Base-by-base conservation (phyloP, 2,329 filamentous ascomycete species). In the Ceratocystis cacaofunesta region DNA sequence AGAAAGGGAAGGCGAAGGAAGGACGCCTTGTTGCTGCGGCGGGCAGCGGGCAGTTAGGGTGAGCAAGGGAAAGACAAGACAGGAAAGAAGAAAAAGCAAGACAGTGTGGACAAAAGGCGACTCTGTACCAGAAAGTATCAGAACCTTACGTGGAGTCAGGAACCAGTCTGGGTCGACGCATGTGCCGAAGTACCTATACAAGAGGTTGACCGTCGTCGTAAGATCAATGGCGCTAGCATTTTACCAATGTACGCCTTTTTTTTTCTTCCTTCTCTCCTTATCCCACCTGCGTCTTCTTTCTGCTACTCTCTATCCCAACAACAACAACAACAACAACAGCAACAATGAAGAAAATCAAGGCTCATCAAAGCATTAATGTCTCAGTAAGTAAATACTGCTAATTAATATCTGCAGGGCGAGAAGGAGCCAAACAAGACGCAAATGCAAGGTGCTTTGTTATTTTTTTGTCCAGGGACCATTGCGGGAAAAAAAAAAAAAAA, bases 21-120 rank as follows among this genome's bases (percentile, higher is more conserved):
- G 58, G 58, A 41, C 7, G 58, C 58, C 58, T 44, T 61, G 58
- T 61, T 61, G 30, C 58, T 61, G 58, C 58, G 58, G 58, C 32
- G 32, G 32, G n/a, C 48, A 52, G 22, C n/a, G 22, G 48, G 2
- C 36, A 41, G 10, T 41, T 41, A 12, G 10, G 36, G 32, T 10
- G 36, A 41, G 36, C 3, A 41, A 25, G 48, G 48, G 19, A 50
- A 50, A 22, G 6, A 41, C n/a, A 50, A 25, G 48, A 22, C n/a
- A 50, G 48, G 48, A 19, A 50, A 50, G 48, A 22, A 50, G 28
- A 28, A 28, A 17, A 57, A n/a, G 48, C n/a, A 30, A 57, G 52
- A 57, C 52, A 57, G 52, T 57, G 52, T 57, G 52, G 52, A 17
- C 52, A 30, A 32, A 25, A 32, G 5, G 52, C 25, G 28, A 57